Evolutionary conservation across 371 early-diverging fungal species (phyloP), one percentile per base, ranked within the genome.

Genomic region (Apophysomyces ossiformis): DNA sequence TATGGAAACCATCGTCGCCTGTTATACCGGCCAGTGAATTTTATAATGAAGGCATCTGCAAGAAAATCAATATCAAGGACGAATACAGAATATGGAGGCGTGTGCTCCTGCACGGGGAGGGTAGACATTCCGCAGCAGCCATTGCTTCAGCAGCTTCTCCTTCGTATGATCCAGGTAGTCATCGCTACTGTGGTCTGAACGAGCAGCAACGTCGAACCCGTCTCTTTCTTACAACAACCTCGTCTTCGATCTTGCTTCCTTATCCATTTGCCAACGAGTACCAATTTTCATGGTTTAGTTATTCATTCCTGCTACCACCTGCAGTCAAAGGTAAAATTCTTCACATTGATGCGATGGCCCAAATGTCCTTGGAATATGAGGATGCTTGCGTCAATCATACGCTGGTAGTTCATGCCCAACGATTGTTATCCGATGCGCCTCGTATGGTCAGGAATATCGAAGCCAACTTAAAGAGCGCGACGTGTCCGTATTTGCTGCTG

Each of bases 311-410:
- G 8, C 74, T 94, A 18, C 87, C 92, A 36, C 91, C 92, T 11
- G 78, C 88, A 0, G 77, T 91, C 39, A 94, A 94, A 64, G 85
- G 90, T 4, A 88, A 92, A 43, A 87, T 94, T 58, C 74, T 93
- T 41, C 87, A 91, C 56, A 87, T 94, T 64, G 93, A 94, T 67
- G 90, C 92, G 13, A 88, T 93, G 87, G 85, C 90, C 0, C 91
- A 92, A 69, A 94, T 94, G 95, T 87, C 89, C 0, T 77, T 84
- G 0, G 90, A 92, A 68, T 93, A 90, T 57, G 93, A 94, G 75
- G 93, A 92, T 60, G 93, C 95, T 0, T 92, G 90, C 64, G 92
- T 94, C 12, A 87, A 90, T 35, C 91, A 92, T 66, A 92, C 94
- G 0, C 67, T 88, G 7, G 85, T 87, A 0, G 85, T 82, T 1